Base-by-base conservation (phyloP, 2,329 filamentous ascomycete genomes). In the Bipolaris oryzae region DNA sequence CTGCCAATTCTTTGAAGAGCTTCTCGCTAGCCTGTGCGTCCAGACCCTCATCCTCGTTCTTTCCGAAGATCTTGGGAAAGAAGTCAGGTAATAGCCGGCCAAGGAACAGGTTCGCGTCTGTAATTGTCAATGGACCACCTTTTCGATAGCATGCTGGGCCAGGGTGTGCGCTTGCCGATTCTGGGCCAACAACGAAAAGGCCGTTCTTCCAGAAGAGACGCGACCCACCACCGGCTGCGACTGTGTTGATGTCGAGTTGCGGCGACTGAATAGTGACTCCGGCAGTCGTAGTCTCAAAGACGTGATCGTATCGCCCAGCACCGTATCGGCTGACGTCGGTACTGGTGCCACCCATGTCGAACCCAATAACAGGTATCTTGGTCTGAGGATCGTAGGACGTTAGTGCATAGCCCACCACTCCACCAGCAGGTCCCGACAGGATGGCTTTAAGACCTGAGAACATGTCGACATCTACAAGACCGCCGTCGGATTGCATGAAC, bases 21-120 rank as follows among this genome's bases (percentile, higher is more conserved):
- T 85, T 87, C 72, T 87, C 84, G 67, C 91, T 96, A 0, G 90
- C 89, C 54, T 89, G 84, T 1, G 85, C 80, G 71, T 96, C 92
- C 1, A 97, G 78, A 0, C 88, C 88, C 73, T 95, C 85, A 55
- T 96, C 83, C 72, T 97, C 93, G 42, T 93, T 89, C 74, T 91
- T 89, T 43, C 94, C 94, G 67, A 98, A 97, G 57, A 98, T 97
- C 74, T 93, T 94, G 0, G 93, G 93, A 70, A 97, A 97, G 80
- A 95, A 96, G 60, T 96, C 91, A 0, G 93, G 93, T 1, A 96
- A 78, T 3, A 98, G 80, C 37, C 93, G 85, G 0, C 93, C 92
- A 0, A 96, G 85, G 67, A 91, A 91, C 5, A 96, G 76, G 66
- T 96, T 96, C 1, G 93, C 93, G 72, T 97, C 93, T 0, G 93